Percentiles rank a stretch among this genome's conserved stretches.
Evolutionary conservation across 179 eudicot species (phyloP).

Genomic region (Sideroxylon spinosum): DNA sequence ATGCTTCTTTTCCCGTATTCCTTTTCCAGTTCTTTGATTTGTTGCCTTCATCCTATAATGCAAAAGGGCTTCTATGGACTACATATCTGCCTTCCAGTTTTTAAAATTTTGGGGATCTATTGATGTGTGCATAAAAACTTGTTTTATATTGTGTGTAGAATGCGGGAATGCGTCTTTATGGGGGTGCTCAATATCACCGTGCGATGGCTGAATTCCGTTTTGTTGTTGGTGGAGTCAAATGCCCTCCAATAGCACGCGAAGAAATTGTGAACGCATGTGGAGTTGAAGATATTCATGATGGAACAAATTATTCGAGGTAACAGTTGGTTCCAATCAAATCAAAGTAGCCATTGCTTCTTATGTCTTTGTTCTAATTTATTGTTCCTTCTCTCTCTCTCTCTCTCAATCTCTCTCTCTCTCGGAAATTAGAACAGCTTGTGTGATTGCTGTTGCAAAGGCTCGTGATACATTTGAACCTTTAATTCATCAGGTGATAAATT

Average conservation of each 20-base stretch:
- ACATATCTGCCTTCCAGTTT: background rate
- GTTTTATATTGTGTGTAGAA: slow-evolving; percentile 43
- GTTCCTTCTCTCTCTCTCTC: slow-evolving; percentile 10
- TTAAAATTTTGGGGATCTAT: background rate
- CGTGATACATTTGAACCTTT: slow-evolving; percentile 98
- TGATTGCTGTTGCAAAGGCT: slow-evolving; percentile 97
- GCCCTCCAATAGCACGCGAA: slow-evolving; percentile 96
- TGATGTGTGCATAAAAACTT: background rate
- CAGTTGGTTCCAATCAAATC: slow-evolving; percentile 10
- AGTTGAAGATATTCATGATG: slow-evolving; percentile 98
- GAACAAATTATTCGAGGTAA: slow-evolving; percentile 95
- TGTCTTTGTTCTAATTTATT: background rate
- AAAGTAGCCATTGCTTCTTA: slow-evolving; percentile 2
- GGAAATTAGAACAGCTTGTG: slow-evolving; percentile 81
- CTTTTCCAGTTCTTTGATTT: background rate
- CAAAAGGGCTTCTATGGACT: background rate
- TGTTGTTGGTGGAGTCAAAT: slow-evolving; percentile 93
- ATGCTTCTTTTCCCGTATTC: background rate
- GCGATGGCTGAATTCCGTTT: slow-evolving; percentile 99
- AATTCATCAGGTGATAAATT: slow-evolving; percentile 76
- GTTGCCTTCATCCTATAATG: background rate
- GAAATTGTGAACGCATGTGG: slow-evolving; percentile 99
- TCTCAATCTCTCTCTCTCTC: background rate
- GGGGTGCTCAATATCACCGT: slow-evolving; percentile 99
- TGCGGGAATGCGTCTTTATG: slow-evolving; percentile 99